Percentiles rank a stretch among this genome's conserved stretches.
These are phyloP conservation scores for Camelina sativa DNA, from an alignment of 345 rosid species.

Conservation along the genomic window DNA sequence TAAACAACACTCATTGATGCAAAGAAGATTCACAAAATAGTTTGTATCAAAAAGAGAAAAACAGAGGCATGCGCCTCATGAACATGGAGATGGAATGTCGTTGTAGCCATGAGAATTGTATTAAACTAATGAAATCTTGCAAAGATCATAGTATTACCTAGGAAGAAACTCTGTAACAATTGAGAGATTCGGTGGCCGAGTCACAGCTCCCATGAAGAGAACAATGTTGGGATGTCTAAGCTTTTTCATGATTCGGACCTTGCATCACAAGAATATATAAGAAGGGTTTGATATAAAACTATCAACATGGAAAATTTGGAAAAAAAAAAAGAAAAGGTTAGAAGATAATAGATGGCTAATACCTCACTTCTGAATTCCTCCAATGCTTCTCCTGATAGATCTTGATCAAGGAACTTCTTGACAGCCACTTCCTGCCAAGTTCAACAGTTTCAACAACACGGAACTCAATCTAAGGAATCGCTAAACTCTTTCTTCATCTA, in stretches of 20 bases:
- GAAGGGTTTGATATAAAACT: conserved; percentile 1
- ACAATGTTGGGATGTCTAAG: conserved; percentile 96
- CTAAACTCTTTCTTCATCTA: conserved; percentile 25
- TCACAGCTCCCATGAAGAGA: conserved; percentile 99
- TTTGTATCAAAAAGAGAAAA: not conserved
- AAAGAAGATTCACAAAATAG: not conserved
- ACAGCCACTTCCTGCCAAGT: conserved; percentile 88
- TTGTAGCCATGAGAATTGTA: conserved; percentile 12
- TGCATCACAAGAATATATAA: conserved; percentile 25
- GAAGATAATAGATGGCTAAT: conserved; percentile 20
- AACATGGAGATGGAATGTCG: conserved; percentile 14
- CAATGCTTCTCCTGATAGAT: conserved; percentile 74
- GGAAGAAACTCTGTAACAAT: conserved; percentile 96
- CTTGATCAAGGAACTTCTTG: conserved; percentile 93
- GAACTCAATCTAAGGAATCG: conserved; percentile 30
- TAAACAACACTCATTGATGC: conserved; percentile 11
- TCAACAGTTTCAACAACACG: conserved; percentile 41
- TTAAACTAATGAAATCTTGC: not conserved
- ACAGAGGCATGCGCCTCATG: not conserved
- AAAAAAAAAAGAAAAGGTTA: not conserved
- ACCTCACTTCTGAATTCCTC: conserved; percentile 97
- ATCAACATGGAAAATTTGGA: conserved; percentile 10
- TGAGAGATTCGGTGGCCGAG: conserved; percentile 92
- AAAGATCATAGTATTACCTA: conserved; percentile 55
- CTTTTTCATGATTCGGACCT: conserved; percentile 85